A percentile compares a stretch with the other conserved stretches of the same genome.
Conservation (phyloP, 257 asterid genomes). For the Eucommia ulmoides region DNA sequence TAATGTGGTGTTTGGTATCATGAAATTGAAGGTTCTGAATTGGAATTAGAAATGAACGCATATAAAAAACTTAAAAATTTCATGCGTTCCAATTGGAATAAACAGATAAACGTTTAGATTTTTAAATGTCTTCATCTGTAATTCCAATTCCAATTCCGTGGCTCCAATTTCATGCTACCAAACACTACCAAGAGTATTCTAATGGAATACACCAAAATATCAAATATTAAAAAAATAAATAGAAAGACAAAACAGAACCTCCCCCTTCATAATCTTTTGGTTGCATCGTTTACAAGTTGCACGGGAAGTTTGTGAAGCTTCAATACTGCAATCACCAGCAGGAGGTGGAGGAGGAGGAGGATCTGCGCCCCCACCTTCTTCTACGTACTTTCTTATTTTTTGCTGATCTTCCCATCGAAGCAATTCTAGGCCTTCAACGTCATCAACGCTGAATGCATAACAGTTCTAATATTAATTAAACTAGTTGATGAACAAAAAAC, state of each 20-base stretch:
- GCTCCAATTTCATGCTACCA: no score
- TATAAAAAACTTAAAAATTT: no score
- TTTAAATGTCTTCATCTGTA: no score
- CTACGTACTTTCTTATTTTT: constrained; percentile 56
- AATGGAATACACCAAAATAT: no score
- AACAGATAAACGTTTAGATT: no score
- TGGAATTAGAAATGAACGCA: no score
- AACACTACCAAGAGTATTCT: no score
- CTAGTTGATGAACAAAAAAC: not conserved
- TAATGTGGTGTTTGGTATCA: no score
- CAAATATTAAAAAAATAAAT: not conserved
- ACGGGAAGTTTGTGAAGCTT: constrained; percentile 64
- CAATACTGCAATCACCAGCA: constrained; percentile 39
- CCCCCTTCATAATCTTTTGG: constrained; percentile 72
- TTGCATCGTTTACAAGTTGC: constrained; percentile 68
- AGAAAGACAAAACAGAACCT: constrained; percentile 28
- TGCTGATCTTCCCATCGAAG: constrained; percentile 97
- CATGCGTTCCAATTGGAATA: no score
- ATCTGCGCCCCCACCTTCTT: constrained; percentile 21
- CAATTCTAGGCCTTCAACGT: constrained; percentile 81
- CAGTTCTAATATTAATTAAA: not conserved
- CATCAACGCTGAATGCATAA: constrained; percentile 45
- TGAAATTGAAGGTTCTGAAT: no score
- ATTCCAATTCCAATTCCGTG: no score
- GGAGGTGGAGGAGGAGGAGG: constrained; percentile 27